Conservation (phyloP, 495 filamentous ascomycete genomes). For the Aspergillus nanangensis region DNA sequence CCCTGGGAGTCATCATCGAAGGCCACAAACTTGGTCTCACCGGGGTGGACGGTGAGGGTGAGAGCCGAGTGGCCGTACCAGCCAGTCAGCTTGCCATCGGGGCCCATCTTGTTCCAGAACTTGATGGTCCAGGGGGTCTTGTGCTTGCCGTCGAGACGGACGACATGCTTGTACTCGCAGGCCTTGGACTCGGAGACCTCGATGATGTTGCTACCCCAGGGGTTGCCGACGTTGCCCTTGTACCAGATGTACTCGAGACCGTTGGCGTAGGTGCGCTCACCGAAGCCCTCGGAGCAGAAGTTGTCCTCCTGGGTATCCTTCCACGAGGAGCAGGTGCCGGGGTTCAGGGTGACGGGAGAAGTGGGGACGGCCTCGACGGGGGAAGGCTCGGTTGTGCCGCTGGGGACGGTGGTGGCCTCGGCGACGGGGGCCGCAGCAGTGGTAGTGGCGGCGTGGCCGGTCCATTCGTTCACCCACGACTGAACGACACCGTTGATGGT, state of each 20-base stretch:
- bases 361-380: conserved; percentile 16
- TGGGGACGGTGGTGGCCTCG: conserved; percentile 6
- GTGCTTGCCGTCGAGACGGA: conserved; percentile 39
- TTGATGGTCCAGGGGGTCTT: conserved; percentile 34
- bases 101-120: conserved; percentile 52
- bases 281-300: conserved; percentile 29
- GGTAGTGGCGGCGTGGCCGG: conserved; percentile 30
- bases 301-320: conserved; percentile 15
- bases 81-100: conserved; percentile 30
- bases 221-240: conserved; percentile 43
- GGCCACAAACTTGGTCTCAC: conserved; percentile 40
- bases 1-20: conserved; percentile 43
- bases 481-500: conserved; percentile 58
- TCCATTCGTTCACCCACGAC: conserved; percentile 63
- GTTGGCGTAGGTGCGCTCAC: conserved; percentile 16
- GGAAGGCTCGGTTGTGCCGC: conserved; percentile 13
- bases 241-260: conserved; percentile 17
- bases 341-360: conserved; percentile 11
- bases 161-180: conserved; percentile 41
- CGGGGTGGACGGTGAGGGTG: conserved; percentile 34
- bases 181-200: conserved; percentile 31
- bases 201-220: conserved; percentile 53
- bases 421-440: conserved; percentile 10
- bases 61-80: conserved; percentile 40
- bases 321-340: conserved; percentile 25